Base-by-base conservation (phyloP, 257 asterid genomes). In the Parsonsia alboflavescens region DNA sequence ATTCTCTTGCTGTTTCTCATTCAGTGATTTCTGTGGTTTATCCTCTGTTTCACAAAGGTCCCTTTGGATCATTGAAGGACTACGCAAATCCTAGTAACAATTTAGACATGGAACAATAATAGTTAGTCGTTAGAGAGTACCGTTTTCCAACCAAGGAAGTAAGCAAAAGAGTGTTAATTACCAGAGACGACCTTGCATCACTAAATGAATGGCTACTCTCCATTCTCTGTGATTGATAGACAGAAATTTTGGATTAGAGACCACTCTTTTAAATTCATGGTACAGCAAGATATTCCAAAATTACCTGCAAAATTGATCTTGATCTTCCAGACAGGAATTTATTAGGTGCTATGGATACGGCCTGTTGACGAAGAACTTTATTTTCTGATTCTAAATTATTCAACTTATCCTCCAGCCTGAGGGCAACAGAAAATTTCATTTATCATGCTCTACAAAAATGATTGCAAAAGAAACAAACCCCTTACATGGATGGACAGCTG, bases 331-430 rank as follows among this genome's bases (percentile, higher is more conserved):
- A 90, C 67, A 95, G 97, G 80, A 88, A 89, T 83, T 90, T 95
- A 83, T 90, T 92, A 63, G 99, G 98, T 63, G 96, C 91, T 72
- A 95, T 87, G 75, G 98, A 92, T 78, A 95, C 93, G 64, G 98
- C 93, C 75, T 95, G 99, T 83, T 95, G 99, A 79, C 99, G 98
- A 80, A 95, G 90, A 88, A 95, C 98, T 92, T 95, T 92, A 78
- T 89, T 95, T 82, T 95, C 99, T 1, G 97, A 92, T 84, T 95
- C 99, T 65, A 89, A 80, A 80, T 95, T 92, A 78, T 78, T 79
- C 70, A 88, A 80, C 93, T 89, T 95, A 89, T 95, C 99, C 84
- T 95, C 99, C 66, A 88, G 88, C 91, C 99, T 95, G 85, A 74
- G 74, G 19, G 49, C 53, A 66, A 79, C 9, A 64, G n/a, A 70